These are phyloP conservation scores for Lactarius akahatsu DNA, from an alignment of 768 basidiomycete species.

Conservation along the genomic window DNA sequence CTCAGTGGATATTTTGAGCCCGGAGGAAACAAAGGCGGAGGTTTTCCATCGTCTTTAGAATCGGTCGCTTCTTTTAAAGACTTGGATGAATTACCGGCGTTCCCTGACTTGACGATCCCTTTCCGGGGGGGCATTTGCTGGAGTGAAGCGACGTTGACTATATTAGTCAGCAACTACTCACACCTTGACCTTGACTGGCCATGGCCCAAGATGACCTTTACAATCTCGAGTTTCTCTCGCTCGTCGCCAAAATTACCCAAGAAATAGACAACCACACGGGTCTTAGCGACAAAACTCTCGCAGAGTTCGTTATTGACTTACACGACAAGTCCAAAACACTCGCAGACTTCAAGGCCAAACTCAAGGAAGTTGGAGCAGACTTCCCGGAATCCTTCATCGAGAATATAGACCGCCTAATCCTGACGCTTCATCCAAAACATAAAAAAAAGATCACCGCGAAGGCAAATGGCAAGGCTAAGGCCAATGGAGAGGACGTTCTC, in stretches of 20 bases:
- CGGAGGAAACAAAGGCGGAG: constrained; percentile 64
- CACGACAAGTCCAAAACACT: constrained; percentile 82
- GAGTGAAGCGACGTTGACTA: neutral
- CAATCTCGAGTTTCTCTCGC: constrained; percentile 88
- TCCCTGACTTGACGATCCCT: constrained; percentile 84
- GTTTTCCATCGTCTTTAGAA: constrained; percentile 37
- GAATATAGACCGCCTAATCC: constrained; percentile 91
- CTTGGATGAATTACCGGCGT: constrained; percentile 85
- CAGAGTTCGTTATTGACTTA: constrained; percentile 91
- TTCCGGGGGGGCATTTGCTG: constrained; percentile 59
- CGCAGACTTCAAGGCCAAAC: constrained; percentile 75
- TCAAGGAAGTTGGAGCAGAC: constrained; percentile 72
- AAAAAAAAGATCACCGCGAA: constrained; percentile 65
- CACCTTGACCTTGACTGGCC: constrained; percentile 20
- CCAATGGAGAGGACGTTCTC: constrained; percentile 38
- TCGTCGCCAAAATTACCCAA: constrained; percentile 89
- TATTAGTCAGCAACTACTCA: constrained; percentile 24
- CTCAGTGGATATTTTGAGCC: constrained; percentile 84
- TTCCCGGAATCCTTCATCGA: constrained; percentile 91
- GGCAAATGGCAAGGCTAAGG: constrained; percentile 38
- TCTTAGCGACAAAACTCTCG: constrained; percentile 86
- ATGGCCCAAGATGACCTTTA: constrained; percentile 81
- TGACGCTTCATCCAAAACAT: constrained; percentile 94
- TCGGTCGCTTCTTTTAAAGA: constrained; percentile 28
- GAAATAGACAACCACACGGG: constrained; percentile 88